phyloP scores from a whole-genome alignment of 345 rosid species.

The Rhizophora apiculata region DNA sequence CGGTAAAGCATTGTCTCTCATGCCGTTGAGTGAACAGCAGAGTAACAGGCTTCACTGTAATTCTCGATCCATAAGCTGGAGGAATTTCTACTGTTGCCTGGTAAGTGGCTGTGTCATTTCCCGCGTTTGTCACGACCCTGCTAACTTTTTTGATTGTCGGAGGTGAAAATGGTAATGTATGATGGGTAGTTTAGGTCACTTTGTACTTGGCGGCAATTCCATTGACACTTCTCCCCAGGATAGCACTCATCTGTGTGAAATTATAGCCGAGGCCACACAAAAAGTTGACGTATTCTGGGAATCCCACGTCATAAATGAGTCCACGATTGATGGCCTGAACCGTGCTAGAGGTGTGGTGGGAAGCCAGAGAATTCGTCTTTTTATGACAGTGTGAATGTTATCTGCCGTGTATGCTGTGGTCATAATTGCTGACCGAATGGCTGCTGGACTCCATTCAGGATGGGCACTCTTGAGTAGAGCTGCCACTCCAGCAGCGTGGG shows the following conservation, averaged over 20 bases:
- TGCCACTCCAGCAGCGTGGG: constrained; percentile 16
- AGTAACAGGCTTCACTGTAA: constrained; percentile 5
- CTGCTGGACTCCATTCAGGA: constrained; percentile 23
- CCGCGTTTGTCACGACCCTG: constrained; percentile 20
- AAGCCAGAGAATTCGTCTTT: constrained; percentile 8
- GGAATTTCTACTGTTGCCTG: constrained; percentile 11
- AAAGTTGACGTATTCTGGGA: constrained; percentile 39
- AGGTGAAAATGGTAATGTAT: constrained; percentile 13
- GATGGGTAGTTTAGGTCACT: constrained; percentile 39
- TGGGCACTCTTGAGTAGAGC: constrained; percentile 17
- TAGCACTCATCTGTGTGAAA: constrained; percentile 33
- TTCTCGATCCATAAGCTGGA: constrained; percentile 5
- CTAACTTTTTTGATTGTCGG: constrained; percentile 2
- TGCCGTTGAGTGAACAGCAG: constrained; percentile 9
- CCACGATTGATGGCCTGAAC: constrained; percentile 50
- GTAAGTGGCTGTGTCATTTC: constrained; percentile 7
- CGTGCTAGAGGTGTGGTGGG: constrained; percentile 41
- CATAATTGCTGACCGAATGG: constrained; percentile 24
- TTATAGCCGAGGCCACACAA: constrained; percentile 36
- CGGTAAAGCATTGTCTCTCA: constrained; percentile 4
- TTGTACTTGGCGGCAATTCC: constrained; percentile 30
- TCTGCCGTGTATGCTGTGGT: constrained; percentile 30
- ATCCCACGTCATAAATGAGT: constrained; percentile 34
- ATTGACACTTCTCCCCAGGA: constrained; percentile 27
- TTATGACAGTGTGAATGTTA: constrained; percentile 19